Conservation (phyloP, 2,329 filamentous ascomycete genomes). For the Coniella lustricola region DNA sequence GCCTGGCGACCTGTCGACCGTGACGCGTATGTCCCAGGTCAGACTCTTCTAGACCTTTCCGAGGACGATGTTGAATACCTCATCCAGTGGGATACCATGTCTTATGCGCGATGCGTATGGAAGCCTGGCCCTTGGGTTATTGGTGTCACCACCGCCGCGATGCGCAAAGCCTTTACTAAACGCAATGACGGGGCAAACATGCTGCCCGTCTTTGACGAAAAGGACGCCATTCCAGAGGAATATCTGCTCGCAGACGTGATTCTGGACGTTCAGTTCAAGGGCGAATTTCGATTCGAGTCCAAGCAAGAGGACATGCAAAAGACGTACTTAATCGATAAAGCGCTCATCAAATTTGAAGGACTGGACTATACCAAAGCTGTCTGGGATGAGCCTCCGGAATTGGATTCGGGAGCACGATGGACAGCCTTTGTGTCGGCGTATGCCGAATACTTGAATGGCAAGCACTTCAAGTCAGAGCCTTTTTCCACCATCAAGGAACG, state of each 20-base stretch:
- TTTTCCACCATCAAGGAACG: constrained; percentile 58
- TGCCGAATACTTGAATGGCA: constrained; percentile 74
- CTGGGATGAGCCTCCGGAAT: constrained; percentile 74
- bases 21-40: constrained; percentile 45
- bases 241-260: constrained; percentile 82
- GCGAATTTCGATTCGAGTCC: constrained; percentile 40
- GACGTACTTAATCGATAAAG: constrained; percentile 63
- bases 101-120: constrained; percentile 80
- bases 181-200: constrained; percentile 53
- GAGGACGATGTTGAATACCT: constrained; percentile 88
- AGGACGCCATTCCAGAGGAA: constrained; percentile 82
- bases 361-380: constrained; percentile 84
- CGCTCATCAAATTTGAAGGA: constrained; percentile 87
- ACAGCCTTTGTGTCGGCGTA: constrained; percentile 77
- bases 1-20: constrained; percentile 74
- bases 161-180: constrained; percentile 71
- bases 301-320: constrained; percentile 65
- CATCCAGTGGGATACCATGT: constrained; percentile 75
- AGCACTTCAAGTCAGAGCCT: constrained; percentile 56
- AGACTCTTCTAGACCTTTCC: constrained; percentile 46
- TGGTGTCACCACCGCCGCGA: constrained; percentile 55
- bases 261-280: constrained; percentile 65
- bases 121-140: constrained; percentile 85
- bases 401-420: constrained; percentile 61
- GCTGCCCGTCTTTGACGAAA: constrained; percentile 59